Evolutionary conservation across 164 flowering plant genomes (phyloP).

Genomic region (Umbilicus rupestris): DNA sequence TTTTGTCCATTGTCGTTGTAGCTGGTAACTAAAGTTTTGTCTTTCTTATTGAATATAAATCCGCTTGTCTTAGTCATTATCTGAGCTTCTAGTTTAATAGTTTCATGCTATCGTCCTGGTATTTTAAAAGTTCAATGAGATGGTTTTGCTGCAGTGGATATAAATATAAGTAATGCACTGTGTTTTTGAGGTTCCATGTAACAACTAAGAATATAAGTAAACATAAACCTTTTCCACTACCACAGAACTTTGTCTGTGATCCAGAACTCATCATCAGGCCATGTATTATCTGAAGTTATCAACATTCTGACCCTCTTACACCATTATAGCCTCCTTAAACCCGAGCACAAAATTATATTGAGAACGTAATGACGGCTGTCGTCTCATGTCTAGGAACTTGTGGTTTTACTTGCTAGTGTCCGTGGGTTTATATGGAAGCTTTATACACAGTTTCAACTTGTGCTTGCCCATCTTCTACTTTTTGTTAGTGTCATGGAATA

Average conservation of each 20-base stretch:
- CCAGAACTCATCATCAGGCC: background rate
- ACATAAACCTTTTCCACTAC: background rate
- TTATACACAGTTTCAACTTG: background rate
- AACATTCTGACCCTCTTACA: background rate
- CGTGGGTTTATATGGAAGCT: background rate
- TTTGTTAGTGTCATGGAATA: background rate
- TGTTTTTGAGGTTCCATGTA: background rate
- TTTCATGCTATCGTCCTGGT: too few relatives aligned
- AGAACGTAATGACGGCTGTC: background rate
- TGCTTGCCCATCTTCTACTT: background rate
- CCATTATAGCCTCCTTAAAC: background rate
- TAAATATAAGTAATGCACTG: background rate
- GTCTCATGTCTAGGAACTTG: background rate
- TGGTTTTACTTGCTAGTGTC: background rate
- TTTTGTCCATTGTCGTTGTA: conserved; percentile 57
- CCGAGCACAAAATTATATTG: background rate
- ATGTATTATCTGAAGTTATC: background rate
- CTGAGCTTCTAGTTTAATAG: background rate
- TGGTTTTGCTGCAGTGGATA: background rate
- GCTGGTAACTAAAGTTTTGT: conserved; percentile 41
- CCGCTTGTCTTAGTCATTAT: background rate
- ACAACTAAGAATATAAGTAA: background rate
- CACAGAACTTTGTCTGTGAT: background rate
- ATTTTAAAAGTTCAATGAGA: background rate
- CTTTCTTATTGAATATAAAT: background rate